phyloP scores from a whole-genome alignment of 2,329 filamentous ascomycete genomes.

The Colletotrichum sp. region DNA sequence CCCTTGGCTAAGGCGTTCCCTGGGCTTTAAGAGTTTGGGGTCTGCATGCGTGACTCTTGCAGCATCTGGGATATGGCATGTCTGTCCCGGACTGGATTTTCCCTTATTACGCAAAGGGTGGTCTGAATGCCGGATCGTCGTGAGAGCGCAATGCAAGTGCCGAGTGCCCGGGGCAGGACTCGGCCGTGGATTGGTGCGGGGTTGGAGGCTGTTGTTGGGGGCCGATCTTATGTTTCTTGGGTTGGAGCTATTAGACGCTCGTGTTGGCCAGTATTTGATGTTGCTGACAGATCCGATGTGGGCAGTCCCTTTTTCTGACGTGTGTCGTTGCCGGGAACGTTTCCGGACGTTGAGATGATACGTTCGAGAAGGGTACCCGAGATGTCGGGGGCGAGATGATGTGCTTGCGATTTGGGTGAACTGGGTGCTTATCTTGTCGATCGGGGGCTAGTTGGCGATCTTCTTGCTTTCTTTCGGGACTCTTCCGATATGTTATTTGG shows the following conservation, averaged over 20 bases:
- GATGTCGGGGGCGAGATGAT: not conserved
- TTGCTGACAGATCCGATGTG: not conserved
- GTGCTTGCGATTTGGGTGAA: not conserved
- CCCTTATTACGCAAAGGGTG: not conserved
- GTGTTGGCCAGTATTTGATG: not conserved
- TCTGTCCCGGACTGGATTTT: not conserved
- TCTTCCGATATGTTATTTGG: not conserved
- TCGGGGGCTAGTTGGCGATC: not conserved
- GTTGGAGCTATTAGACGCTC: not conserved
- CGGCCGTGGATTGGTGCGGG: not conserved
- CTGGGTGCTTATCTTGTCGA: not conserved
- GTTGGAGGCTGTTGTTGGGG: not conserved
- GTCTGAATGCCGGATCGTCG: not conserved
- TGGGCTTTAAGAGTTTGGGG: not conserved
- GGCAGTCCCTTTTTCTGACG: not conserved
- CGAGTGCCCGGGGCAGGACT: not conserved
- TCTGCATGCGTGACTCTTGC: not conserved
- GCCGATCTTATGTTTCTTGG: not conserved
- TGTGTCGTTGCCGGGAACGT: not conserved
- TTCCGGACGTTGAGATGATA: not conserved
- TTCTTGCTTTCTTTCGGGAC: not conserved
- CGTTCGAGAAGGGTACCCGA: not conserved
- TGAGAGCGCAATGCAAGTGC: not conserved
- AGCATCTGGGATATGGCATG: not conserved
- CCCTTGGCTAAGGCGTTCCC: not conserved